These are phyloP conservation scores for Neonectria coccinea DNA, from an alignment of 2,329 filamentous ascomycete species.

Conservation along the genomic window DNA sequence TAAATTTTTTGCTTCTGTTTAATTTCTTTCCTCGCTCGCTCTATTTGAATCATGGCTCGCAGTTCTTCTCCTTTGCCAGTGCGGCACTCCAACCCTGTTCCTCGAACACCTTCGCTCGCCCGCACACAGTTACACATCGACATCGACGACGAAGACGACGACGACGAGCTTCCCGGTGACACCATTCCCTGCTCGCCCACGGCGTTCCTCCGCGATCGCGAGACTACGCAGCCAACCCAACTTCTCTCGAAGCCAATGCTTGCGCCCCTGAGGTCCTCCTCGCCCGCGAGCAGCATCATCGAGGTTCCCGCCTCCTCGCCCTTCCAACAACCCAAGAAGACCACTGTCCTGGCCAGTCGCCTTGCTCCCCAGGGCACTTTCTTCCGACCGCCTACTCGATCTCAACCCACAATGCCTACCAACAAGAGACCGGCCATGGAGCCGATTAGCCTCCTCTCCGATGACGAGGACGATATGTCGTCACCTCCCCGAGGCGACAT, in stretches of 20 bases:
- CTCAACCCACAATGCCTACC: conserved; percentile 37
- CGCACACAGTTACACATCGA: conserved; percentile 46
- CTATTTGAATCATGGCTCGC: conserved; percentile 43
- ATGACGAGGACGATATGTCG: conserved; percentile 58
- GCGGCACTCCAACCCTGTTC: conserved; percentile 45
- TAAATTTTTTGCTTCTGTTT: conserved; percentile 8
- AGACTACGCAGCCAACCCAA: conserved; percentile 61
- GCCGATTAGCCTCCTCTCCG: conserved; percentile 62
- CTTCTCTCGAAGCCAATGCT: conserved; percentile 57
- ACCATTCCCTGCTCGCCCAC: conserved; percentile 61
- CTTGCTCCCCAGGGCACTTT: conserved; percentile 83
- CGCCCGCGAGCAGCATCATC: conserved; percentile 62
- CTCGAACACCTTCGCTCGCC: conserved; percentile 45
- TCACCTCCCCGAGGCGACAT: conserved; percentile 67
- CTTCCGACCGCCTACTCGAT: conserved; percentile 66
- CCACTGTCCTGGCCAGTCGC: conserved; percentile 59
- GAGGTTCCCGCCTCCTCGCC: conserved; percentile 95
- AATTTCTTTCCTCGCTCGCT: conserved; percentile 17
- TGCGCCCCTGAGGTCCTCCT: conserved; percentile 52
- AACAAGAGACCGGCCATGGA: conserved; percentile 54
- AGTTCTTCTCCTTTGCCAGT: conserved; percentile 49
- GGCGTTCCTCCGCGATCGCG: conserved; percentile 49
- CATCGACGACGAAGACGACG: conserved; percentile 56
- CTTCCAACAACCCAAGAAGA: conserved; percentile 58
- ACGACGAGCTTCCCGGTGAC: conserved; percentile 59